Base-by-base conservation (phyloP, 169 alveolate genomes). In the Eimeria necatrix region DNA sequence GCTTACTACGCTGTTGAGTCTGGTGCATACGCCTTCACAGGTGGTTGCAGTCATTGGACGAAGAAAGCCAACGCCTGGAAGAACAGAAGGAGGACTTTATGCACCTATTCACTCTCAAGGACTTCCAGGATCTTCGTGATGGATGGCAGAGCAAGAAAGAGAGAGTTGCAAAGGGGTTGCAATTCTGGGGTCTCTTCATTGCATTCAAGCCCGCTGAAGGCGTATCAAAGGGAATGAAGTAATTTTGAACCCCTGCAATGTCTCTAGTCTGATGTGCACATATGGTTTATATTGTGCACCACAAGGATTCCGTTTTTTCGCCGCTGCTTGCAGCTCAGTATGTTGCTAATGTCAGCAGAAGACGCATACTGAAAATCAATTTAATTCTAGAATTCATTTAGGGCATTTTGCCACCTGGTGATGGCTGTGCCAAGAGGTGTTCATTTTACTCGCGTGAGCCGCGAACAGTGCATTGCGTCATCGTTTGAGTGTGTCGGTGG, bases 111-210 rank as follows among this genome's bases (percentile, higher is more conserved):
- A 81, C 70, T n/a, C 70, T 56, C 4, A 41, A 81, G 32, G 91
- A 81, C 18, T 81, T 81, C 5, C 14, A 81, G 26, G 91, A 81
- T 56, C 51, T 81, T 4, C 32, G 76, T 5, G 70, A 52, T 8
- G 70, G 76, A 18, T 81, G 91, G 91, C 16, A 32, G 32, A 59
- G 76, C 91, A 81, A 81, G 3, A 81, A 56, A 26, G 64, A 81
- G 32, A 81, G 91, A 81, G 91, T 59, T 8, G 49, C 22, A 0
- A 81, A 81, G 32, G 76, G 73, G 7, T 14, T 81, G n/a, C 91
- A 81, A 4, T 59, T 81, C 24, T 81, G 91, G 91, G 91, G 91
- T 10, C 32, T 81, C 48, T 81, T 81, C 48, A 81, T 59, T 22
- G 91, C 91, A 8, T n/a, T 81, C 26, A 81, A 81, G 32, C 91